Evolutionary conservation across 805 yeast species (phyloP).

Genomic region (Candida railenensis): DNA sequence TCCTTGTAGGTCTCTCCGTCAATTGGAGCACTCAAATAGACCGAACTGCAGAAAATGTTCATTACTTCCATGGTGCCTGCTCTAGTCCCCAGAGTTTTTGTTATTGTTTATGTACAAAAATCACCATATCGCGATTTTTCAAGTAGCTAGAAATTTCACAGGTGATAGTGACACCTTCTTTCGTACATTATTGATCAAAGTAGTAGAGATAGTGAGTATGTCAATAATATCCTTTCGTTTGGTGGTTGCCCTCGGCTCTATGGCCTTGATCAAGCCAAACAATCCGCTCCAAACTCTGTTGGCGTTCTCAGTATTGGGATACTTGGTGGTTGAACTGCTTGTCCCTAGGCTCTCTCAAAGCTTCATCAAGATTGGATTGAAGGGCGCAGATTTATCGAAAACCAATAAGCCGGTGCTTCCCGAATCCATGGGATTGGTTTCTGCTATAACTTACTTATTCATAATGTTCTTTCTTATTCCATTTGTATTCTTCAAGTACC

Average conservation of each 20-base stretch:
- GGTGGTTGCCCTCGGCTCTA: conserved; percentile 14
- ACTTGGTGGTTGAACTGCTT: conserved; percentile 52
- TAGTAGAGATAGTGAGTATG: not conserved
- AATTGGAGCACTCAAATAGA: too few relatives aligned
- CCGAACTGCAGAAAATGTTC: too few relatives aligned
- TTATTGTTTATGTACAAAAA: not conserved
- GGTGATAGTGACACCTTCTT: not conserved
- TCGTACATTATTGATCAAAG: not conserved
- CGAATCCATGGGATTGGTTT: conserved; percentile 89
- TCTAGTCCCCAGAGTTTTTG: too few relatives aligned
- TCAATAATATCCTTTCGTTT: not conserved
- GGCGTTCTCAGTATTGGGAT: conserved; percentile 71
- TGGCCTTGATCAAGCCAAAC: conserved; percentile 29
- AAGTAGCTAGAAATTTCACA: not conserved
- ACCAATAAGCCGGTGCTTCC: conserved; percentile 73
- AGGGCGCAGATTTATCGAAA: conserved; percentile 83
- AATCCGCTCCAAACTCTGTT: conserved; percentile 57
- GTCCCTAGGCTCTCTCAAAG: conserved; percentile 68
- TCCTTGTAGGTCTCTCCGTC: too few relatives aligned
- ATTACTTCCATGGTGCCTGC: too few relatives aligned
- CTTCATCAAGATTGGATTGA: conserved; percentile 77
- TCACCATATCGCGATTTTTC: not conserved
- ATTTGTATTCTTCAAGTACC: conserved; percentile 74
- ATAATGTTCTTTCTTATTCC: conserved; percentile 86
- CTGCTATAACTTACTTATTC: conserved; percentile 78